Evolutionary conservation across 1,284 basidiomycete species (phyloP), one percentile per base, ranked within the genome.

Genomic region (Tilletia walkeri): DNA sequence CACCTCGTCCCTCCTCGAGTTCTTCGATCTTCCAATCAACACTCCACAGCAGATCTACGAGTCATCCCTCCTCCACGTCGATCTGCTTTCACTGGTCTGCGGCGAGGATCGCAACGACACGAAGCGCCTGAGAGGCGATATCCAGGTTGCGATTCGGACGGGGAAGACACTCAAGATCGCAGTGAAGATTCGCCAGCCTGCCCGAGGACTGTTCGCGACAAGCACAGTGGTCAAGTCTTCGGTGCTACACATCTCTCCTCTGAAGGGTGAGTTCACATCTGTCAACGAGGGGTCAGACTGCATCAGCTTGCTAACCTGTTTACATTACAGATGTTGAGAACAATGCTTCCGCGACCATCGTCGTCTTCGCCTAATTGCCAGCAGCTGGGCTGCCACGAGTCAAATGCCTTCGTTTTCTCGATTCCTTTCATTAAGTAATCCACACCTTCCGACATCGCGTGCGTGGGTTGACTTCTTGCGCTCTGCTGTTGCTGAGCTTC

Each of bases 21-120:
- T 65, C 50, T 61, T 74, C 39, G 69, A 66, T 30, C 47, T 71
- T 18, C 65, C 69, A n/a, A 53, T 50, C 16, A 39, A n/a, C 1
- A 65, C 67, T 14, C 45, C 30, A 39, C 16, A 38, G 20, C 56
- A 72, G 63, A 36, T 70, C 30, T 41, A 63, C 59, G 59, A 66
- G 24, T 73, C 72, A 4, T 30, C 67, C 10, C 48, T 73, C 6
- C 49, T 73, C 36, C 70, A 73, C 63, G 49, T 67, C 12, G 72
- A 73, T 34, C 68, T 73, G 50, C 68, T 73, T 18, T 67, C 67
- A 36, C 34, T 73, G 14, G 18, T 73, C 9, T 70, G 66, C 20
- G 67, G 61, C n/a, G 50, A 50, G 41, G 56, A 66, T 45, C 34
- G 59, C n/a, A 30, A 30, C 5, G 67, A 67, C 24, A 67, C 67